Percentiles rank a stretch among this genome's conserved stretches.
These are phyloP conservation scores for Metschnikowia aberdeeniae DNA, from an alignment of 805 yeast species.

Conservation along the genomic window DNA sequence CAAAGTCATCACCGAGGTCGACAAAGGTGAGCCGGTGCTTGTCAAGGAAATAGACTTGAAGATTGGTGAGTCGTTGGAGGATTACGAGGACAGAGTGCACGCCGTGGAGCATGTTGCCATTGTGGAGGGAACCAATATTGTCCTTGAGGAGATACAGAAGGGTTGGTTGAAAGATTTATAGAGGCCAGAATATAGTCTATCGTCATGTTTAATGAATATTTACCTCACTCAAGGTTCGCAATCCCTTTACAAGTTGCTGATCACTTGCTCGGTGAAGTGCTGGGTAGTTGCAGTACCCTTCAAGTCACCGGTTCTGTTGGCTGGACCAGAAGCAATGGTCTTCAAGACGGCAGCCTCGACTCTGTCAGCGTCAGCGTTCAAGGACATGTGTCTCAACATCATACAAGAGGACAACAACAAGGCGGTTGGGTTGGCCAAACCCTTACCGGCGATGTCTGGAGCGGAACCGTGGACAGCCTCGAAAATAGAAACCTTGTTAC, in stretches of 20 bases:
- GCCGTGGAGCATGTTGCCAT: slow-evolving; percentile 83
- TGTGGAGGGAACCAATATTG: slow-evolving; percentile 81
- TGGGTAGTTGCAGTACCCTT: slow-evolving; percentile 87
- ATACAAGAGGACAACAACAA: slow-evolving; percentile 90
- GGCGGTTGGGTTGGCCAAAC: slow-evolving; percentile 98
- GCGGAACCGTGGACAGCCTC: slow-evolving; percentile 99
- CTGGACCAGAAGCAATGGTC: slow-evolving; percentile 94
- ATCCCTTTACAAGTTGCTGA: slow-evolving; percentile 55
- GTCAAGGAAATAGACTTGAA: slow-evolving; percentile 71
- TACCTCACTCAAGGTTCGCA: slow-evolving; percentile 5
- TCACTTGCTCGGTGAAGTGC: slow-evolving; percentile 90
- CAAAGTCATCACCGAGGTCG: slow-evolving; percentile 93
- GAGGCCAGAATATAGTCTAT: slow-evolving; percentile 1
- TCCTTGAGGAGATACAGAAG: slow-evolving; percentile 37
- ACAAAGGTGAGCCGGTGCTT: slow-evolving; percentile 84
- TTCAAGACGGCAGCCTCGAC: slow-evolving; percentile 83
- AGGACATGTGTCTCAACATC: slow-evolving; percentile 99
- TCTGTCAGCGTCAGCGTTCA: slow-evolving; percentile 72
- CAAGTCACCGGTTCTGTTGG: slow-evolving; percentile 94
- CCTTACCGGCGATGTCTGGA: slow-evolving; percentile 98
- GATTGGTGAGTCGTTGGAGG: slow-evolving; percentile 72
- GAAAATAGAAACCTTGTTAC: slow-evolving; percentile 94
- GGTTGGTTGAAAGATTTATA: slow-evolving; percentile 5
- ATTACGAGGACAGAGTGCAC: slow-evolving; percentile 81
- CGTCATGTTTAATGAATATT: slow-evolving; percentile 12